Percentiles rank a stretch among this genome's conserved stretches.
Conservation (phyloP, 129 eudicot genomes). For the Flaveria bidentis region DNA sequence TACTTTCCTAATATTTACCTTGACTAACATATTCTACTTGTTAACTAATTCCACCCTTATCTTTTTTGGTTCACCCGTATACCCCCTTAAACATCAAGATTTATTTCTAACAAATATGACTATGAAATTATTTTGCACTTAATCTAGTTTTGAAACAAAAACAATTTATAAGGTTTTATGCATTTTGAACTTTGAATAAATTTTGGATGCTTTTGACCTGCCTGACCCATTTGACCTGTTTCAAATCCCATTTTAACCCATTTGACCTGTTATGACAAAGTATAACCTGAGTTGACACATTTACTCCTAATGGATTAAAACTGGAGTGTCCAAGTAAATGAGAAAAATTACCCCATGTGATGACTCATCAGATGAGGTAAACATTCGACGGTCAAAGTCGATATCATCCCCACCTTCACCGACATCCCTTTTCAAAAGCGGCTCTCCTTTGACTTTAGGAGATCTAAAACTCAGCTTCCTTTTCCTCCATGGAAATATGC, state of each 20-base stretch:
- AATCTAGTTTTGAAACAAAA: not conserved
- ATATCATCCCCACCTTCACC: slow-evolving; percentile 88
- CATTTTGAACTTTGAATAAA: not conserved
- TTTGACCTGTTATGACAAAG: not conserved
- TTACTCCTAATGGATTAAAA: not conserved
- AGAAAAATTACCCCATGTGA: slow-evolving; percentile 48
- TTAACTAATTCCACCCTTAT: too few relatives aligned
- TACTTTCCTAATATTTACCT: too few relatives aligned
- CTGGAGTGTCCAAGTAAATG: not conserved
- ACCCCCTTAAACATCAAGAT: too few relatives aligned
- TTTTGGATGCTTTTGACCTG: not conserved
- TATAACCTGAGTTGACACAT: not conserved
- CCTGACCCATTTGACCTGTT: not conserved
- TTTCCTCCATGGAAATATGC: slow-evolving; percentile 65
- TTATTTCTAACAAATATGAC: too few relatives aligned
- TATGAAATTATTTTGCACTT: not conserved
- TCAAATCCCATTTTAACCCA: not conserved
- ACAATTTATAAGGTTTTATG: not conserved
- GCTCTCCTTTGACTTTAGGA: slow-evolving; percentile 73
- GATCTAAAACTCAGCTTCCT: slow-evolving; percentile 67
- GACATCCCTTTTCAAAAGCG: slow-evolving; percentile 55
- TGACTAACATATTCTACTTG: too few relatives aligned
- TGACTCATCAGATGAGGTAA: slow-evolving; percentile 75
- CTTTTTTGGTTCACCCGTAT: too few relatives aligned
- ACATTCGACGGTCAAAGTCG: slow-evolving; percentile 74